These are phyloP conservation scores for Trypanosoma congolense DNA, from an alignment of 208 protist species.

Conservation along the genomic window DNA sequence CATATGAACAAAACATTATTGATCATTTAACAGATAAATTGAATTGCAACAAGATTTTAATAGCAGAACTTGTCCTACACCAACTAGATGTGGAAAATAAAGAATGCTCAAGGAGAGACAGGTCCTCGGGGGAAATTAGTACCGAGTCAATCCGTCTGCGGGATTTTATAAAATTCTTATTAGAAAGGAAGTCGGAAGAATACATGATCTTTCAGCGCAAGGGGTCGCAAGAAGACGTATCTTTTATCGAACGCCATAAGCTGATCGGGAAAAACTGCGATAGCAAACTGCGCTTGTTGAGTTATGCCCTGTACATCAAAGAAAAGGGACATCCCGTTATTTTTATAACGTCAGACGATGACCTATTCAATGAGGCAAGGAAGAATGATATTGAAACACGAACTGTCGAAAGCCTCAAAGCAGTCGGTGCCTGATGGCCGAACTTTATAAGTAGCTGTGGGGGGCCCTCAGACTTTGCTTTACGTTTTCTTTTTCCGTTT, in stretches of 20 bases:
- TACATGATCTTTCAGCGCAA: slow-evolving; percentile 17
- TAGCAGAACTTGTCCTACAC: slow-evolving; percentile 17
- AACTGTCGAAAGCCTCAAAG: background rate
- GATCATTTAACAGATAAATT: slow-evolving; percentile 9
- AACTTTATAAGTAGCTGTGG: too few relatives aligned
- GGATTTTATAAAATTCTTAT: slow-evolving; percentile 14
- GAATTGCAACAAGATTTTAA: slow-evolving; percentile 3
- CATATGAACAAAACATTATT: slow-evolving; percentile 9
- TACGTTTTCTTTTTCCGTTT: too few relatives aligned
- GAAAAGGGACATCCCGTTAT: background rate
- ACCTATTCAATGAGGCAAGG: slow-evolving; percentile 3
- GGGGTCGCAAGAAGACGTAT: slow-evolving; percentile 7
- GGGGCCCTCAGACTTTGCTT: too few relatives aligned
- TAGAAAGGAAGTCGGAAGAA: background rate
- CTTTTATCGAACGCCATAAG: background rate
- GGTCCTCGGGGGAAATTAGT: too few relatives aligned
- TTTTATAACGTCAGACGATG: slow-evolving; percentile 8
- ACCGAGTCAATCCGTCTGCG: slow-evolving; percentile 2
- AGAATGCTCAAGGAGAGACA: background rate
- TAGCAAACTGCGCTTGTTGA: background rate
- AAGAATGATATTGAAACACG: background rate
- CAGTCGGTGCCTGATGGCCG: too few relatives aligned
- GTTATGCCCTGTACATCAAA: slow-evolving; percentile 1
- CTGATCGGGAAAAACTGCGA: background rate
- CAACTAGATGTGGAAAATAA: slow-evolving; percentile 17